Conservation (phyloP, 768 basidiomycete species). For the Udeniomyces megalosporus region DNA sequence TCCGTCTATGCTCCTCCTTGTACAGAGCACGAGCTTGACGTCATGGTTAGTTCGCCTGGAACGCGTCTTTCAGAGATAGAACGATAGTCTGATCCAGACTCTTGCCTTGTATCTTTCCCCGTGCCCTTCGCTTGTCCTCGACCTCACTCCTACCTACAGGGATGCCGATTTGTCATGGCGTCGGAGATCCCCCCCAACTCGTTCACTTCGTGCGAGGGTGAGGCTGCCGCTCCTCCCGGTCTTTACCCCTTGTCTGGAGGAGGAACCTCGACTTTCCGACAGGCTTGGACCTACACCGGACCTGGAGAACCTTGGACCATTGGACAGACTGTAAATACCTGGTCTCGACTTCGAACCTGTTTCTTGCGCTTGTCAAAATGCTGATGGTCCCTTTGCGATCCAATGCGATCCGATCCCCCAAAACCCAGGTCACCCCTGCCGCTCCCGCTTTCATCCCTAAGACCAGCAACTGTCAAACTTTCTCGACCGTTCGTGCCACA, state of each 20-base stretch:
- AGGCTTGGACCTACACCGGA: not conserved
- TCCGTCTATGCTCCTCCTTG: no score
- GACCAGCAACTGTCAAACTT: slow-evolving; percentile 18
- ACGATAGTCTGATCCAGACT: not conserved
- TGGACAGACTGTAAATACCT: no score
- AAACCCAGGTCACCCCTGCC: slow-evolving; percentile 39
- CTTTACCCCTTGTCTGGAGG: slow-evolving; percentile 17
- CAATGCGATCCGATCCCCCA: no score
- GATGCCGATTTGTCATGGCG: slow-evolving; percentile 25
- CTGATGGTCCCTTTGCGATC: no score
- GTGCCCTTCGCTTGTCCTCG: not conserved
- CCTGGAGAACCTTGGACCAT: slow-evolving; percentile 5
- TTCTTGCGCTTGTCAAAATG: no score
- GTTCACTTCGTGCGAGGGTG: slow-evolving; percentile 36
- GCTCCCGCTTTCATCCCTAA: slow-evolving; percentile 35
- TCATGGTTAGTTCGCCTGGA: no score
- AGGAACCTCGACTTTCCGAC: slow-evolving; percentile 38
- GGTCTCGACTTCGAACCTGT: no score
- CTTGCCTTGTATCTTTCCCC: not conserved
- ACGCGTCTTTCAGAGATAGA: no score
- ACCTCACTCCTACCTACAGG: no score
- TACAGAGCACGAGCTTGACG: no score
- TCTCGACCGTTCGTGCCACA: slow-evolving; percentile 14
- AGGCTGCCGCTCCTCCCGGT: slow-evolving; percentile 24
- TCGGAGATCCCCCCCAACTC: slow-evolving; percentile 33